Evolutionary conservation across 257 asterid species (phyloP).

Genomic region (Gentiana macrophylla): DNA sequence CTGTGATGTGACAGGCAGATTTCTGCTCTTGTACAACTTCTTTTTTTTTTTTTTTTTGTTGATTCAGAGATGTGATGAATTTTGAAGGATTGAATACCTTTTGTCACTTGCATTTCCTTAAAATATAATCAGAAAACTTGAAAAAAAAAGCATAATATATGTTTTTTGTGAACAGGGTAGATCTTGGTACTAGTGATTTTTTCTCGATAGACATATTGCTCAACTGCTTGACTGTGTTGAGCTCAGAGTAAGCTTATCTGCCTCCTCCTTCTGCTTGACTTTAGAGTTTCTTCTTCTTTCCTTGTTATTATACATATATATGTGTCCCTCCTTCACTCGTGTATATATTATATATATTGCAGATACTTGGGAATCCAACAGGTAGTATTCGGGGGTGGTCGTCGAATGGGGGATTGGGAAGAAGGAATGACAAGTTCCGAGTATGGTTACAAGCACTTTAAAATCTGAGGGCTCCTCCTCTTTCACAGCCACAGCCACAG

Average conservation of each 20-base stretch:
- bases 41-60: no score
- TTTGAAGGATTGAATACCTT: no score
- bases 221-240: conserved; percentile 81
- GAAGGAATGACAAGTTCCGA: conserved; percentile 84
- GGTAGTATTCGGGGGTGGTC: conserved; percentile 74
- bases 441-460: conserved; percentile 70
- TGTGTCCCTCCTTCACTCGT: no score
- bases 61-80: no score
- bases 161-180: conserved; percentile 47
- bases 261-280: background rate
- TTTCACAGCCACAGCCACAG: no score
- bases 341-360: conserved; percentile 4
- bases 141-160: no score
- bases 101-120: no score
- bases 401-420: conserved; percentile 84
- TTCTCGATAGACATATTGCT: conserved; percentile 82
- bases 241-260: conserved; percentile 71
- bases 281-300: no score
- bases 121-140: no score
- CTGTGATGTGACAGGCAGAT: no score
- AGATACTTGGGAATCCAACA: conserved; percentile 89
- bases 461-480: conserved; percentile 32
- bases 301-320: no score
- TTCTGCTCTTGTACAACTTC: no score
- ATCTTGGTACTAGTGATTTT: conserved; percentile 89